These are phyloP conservation scores for Exophiala dermatitidis DNA, from an alignment of 2,329 filamentous ascomycete genomes.

Conservation along the genomic window DNA sequence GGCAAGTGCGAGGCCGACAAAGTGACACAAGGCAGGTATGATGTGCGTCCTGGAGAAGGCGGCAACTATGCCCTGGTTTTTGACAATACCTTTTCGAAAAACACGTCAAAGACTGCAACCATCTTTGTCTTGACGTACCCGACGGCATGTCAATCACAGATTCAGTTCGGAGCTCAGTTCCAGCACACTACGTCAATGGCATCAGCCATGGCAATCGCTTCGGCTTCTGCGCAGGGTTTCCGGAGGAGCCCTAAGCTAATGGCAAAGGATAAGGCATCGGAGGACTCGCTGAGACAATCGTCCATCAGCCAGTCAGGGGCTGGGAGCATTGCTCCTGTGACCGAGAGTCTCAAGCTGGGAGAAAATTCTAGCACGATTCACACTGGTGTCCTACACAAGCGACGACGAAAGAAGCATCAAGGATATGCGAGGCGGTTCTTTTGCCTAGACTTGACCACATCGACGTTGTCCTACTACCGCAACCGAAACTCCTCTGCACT, in stretches of 20 bases:
- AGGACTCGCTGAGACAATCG: conserved; percentile 44
- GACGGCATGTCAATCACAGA: conserved; percentile 52
- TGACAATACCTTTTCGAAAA: conserved; percentile 98
- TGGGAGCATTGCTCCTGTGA: conserved; percentile 8
- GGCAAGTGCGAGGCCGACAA: conserved; percentile 96
- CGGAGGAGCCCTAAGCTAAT: conserved; percentile 36
- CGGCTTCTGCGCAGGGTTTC: conserved; percentile 10
- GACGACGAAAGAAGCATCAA: conserved; percentile 85
- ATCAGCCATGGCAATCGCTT: conserved; percentile 33
- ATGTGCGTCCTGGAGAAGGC: conserved; percentile 64
- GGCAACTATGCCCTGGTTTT: conserved; percentile 97
- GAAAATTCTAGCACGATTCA: conserved; percentile 52
- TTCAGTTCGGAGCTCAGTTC: conserved; percentile 39
- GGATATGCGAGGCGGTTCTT: conserved; percentile 92
- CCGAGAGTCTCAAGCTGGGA: conserved; percentile 4
- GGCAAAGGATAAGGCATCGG: conserved; percentile 42
- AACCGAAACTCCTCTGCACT: conserved; percentile 88
- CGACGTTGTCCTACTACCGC: conserved; percentile 92
- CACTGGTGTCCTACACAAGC: conserved; percentile 79
- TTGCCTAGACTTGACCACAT: conserved; percentile 88
- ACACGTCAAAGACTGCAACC: conserved; percentile 86
- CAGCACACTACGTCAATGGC: conserved; percentile 49
- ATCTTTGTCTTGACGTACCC: conserved; percentile 93
- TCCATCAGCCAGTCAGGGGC: conserved; percentile 16
- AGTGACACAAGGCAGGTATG: conserved; percentile 81